Evolutionary conservation across 2,329 filamentous ascomycete genomes (phyloP).

Genomic region (Bipolaris bicolor): DNA sequence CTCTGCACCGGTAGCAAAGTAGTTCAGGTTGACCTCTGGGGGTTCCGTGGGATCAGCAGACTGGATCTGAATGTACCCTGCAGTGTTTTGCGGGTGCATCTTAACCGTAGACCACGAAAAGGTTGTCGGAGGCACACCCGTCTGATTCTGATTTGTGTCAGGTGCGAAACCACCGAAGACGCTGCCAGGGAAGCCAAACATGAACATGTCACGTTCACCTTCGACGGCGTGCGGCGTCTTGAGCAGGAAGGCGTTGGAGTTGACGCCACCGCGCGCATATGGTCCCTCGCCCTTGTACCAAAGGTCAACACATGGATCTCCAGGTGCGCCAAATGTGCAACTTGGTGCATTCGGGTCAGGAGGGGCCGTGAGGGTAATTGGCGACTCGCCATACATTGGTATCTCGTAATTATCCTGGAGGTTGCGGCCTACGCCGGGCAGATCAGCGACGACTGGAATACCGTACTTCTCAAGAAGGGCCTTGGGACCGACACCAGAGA

Average conservation of each 20-base stretch:
- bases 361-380: constrained; percentile 6
- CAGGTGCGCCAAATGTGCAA: constrained; percentile 29
- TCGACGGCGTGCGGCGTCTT: constrained; percentile 49
- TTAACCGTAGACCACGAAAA: constrained; percentile 61
- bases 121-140: constrained; percentile 15
- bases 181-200: constrained; percentile 56
- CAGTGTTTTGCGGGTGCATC: constrained; percentile 65
- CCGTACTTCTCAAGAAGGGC: constrained; percentile 58
- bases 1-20: constrained; percentile 56
- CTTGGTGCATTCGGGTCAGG: constrained; percentile 12
- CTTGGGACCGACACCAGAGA: constrained; percentile 65
- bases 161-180: constrained; percentile 60
- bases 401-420: constrained; percentile 36
- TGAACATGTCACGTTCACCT: constrained; percentile 58
- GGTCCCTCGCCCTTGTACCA: constrained; percentile 27
- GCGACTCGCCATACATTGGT: constrained; percentile 60
- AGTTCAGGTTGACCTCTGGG: constrained; percentile 58
- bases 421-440: constrained; percentile 39
- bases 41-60: constrained; percentile 66
- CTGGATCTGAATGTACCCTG: constrained; percentile 64
- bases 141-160: constrained; percentile 52
- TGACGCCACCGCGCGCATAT: constrained; percentile 53
- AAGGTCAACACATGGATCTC: constrained; percentile 26
- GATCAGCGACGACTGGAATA: constrained; percentile 61
- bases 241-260: constrained; percentile 59